phyloP scores from a whole-genome alignment of 2,329 filamentous ascomycete species.

The Arthrobotrys sphaeroides region DNA sequence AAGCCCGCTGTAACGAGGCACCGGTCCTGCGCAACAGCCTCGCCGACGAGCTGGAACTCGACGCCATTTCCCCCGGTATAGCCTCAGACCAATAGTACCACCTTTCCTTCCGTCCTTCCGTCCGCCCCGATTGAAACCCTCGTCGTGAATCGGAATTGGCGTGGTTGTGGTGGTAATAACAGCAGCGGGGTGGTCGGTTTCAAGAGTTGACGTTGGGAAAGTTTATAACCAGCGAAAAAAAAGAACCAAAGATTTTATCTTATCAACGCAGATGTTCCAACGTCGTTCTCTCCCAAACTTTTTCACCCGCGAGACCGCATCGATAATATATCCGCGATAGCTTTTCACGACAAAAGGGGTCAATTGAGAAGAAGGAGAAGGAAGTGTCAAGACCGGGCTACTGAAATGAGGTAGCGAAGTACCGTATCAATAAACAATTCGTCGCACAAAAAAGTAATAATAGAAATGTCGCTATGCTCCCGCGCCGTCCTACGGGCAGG shows the following conservation, averaged over 20 bases:
- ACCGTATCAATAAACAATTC: not conserved
- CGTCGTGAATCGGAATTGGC: not conserved
- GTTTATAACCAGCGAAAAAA: not conserved
- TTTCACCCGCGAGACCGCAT: not conserved
- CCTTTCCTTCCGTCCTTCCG: not conserved
- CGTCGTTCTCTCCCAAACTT: conserved; percentile 32
- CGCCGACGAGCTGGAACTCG: conserved; percentile 44
- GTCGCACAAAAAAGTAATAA: not conserved
- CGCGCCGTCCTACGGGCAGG: conserved; percentile 36
- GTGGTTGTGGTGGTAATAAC: not conserved
- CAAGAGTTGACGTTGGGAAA: conserved; percentile 26
- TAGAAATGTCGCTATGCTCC: conserved; percentile 41
- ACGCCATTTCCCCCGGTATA: conserved; percentile 27
- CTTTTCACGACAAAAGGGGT: not conserved
- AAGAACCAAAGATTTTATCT: conserved; percentile 29
- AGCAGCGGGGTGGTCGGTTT: not conserved
- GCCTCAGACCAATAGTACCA: not conserved
- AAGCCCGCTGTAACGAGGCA: conserved; percentile 34
- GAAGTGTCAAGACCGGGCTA: not conserved
- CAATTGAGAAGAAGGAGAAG: not conserved
- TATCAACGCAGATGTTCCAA: conserved; percentile 49
- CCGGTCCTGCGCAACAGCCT: conserved; percentile 44
- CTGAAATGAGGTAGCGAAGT: not conserved
- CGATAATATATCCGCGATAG: conserved; percentile 1
- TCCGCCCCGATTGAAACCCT: not conserved